Evolutionary conservation across 2,329 filamentous ascomycete species (phyloP).

Genomic region (Teratosphaeria destructans): DNA sequence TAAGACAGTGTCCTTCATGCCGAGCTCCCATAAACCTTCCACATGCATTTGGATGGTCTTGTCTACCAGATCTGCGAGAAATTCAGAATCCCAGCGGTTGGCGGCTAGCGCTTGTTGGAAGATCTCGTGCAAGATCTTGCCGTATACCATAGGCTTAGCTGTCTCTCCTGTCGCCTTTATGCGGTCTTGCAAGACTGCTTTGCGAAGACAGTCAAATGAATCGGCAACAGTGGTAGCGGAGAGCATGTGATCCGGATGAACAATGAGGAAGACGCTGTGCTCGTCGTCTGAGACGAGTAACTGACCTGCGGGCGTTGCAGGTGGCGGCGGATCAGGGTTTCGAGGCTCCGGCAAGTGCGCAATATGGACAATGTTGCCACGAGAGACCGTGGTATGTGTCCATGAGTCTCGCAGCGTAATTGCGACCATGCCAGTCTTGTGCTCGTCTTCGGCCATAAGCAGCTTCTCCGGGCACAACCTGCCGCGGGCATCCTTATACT

Average conservation of each 20-base stretch:
- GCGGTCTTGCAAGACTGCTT: slow-evolving; percentile 86
- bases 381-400: slow-evolving; percentile 67
- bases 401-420: slow-evolving; percentile 78
- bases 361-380: slow-evolving; percentile 72
- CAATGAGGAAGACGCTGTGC: slow-evolving; percentile 62
- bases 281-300: slow-evolving; percentile 65
- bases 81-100: slow-evolving; percentile 68
- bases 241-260: slow-evolving; percentile 91
- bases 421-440: slow-evolving; percentile 52
- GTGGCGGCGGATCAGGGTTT: slow-evolving; percentile 45
- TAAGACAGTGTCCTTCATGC: slow-evolving; percentile 54
- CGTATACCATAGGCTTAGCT: slow-evolving; percentile 75
- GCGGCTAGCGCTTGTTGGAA: slow-evolving; percentile 82
- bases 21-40: slow-evolving; percentile 82
- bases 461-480: slow-evolving; percentile 53
- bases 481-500: slow-evolving; percentile 56
- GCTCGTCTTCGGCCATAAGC: slow-evolving; percentile 71
- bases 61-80: slow-evolving; percentile 57
- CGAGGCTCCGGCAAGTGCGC: slow-evolving; percentile 46
- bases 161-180: slow-evolving; percentile 82
- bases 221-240: slow-evolving; percentile 95
- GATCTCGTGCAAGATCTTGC: slow-evolving; percentile 85
- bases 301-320: slow-evolving; percentile 41
- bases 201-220: slow-evolving; percentile 81
- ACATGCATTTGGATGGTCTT: slow-evolving; percentile 64